Conservation (phyloP, 768 basidiomycete genomes). For the Tulasnella sp. region DNA sequence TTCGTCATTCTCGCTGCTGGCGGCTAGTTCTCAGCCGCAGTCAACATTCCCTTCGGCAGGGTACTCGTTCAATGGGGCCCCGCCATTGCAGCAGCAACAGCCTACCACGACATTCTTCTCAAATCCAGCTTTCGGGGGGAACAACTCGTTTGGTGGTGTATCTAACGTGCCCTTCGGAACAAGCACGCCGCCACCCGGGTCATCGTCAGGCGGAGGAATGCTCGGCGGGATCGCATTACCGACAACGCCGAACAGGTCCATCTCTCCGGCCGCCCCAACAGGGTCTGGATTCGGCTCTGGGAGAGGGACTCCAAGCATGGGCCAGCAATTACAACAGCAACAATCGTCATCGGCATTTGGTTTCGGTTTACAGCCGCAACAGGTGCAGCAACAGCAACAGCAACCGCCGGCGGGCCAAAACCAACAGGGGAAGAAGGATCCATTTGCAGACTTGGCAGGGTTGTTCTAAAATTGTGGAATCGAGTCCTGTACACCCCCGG, state of each 20-base stretch:
- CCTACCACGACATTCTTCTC: background rate
- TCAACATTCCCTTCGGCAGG: constrained; percentile 32
- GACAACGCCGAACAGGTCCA: constrained; percentile 33
- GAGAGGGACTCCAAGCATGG: constrained; percentile 21
- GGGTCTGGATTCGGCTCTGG: constrained; percentile 33
- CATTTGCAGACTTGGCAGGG: constrained; percentile 77
- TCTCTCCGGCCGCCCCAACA: constrained; percentile 16
- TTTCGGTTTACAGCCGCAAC: constrained; percentile 38
- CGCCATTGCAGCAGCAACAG: background rate
- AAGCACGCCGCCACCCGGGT: constrained; percentile 5
- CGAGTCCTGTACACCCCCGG: background rate
- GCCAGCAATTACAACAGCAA: constrained; percentile 29
- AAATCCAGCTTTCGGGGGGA: background rate
- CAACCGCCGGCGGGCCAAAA: background rate
- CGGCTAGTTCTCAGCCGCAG: constrained; percentile 26
- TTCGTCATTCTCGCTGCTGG: constrained; percentile 32
- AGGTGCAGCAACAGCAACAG: constrained; percentile 17
- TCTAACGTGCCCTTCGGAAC: constrained; percentile 6
- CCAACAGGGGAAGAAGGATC: constrained; percentile 52
- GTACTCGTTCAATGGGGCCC: background rate
- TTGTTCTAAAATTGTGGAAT: constrained; percentile 50
- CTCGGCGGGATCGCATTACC: constrained; percentile 30
- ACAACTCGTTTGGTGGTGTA: background rate
- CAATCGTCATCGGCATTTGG: constrained; percentile 15
- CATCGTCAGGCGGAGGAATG: background rate